Evolutionary conservation across 805 yeast genomes (phyloP).

Genomic region (Lipomyces japonicus): DNA sequence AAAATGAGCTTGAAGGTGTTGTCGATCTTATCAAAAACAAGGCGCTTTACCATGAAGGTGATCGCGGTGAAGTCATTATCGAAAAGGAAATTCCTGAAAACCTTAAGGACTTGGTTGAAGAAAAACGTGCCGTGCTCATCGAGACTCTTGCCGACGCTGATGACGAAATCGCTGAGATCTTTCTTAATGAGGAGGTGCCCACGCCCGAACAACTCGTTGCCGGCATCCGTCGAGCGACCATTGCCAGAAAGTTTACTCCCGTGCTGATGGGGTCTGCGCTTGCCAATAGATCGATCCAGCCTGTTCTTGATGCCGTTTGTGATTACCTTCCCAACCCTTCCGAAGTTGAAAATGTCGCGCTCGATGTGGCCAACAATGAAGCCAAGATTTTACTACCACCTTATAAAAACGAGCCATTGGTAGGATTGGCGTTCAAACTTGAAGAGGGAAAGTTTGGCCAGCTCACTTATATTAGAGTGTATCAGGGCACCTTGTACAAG

Average conservation of each 20-base stretch:
- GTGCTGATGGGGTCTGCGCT: slow-evolving; percentile 99
- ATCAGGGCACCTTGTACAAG: slow-evolving; percentile 91
- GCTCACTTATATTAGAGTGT: slow-evolving; percentile 91
- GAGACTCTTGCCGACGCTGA: slow-evolving; percentile 98
- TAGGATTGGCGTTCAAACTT: slow-evolving; percentile 96
- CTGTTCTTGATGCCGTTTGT: slow-evolving; percentile 91
- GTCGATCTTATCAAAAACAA: slow-evolving; percentile 87
- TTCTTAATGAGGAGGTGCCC: slow-evolving; percentile 86
- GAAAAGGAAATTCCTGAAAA: slow-evolving; percentile 69
- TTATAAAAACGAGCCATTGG: slow-evolving; percentile 71
- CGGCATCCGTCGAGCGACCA: slow-evolving; percentile 93
- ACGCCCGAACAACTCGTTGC: slow-evolving; percentile 73
- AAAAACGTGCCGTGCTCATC: slow-evolving; percentile 77
- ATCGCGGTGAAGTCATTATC: slow-evolving; percentile 76
- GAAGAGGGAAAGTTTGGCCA: slow-evolving; percentile 99
- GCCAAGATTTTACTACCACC: slow-evolving; percentile 71
- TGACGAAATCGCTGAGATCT: slow-evolving; percentile 93
- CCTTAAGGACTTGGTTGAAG: slow-evolving; percentile 76
- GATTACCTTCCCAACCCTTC: slow-evolving; percentile 95
- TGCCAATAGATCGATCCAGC: slow-evolving; percentile 94
- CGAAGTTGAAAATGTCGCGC: slow-evolving; percentile 84
- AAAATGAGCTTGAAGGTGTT: slow-evolving; percentile 76
- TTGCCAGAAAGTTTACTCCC: slow-evolving; percentile 95
- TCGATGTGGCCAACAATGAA: slow-evolving; percentile 62
- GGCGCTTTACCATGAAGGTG: slow-evolving; percentile 83